phyloP scores from a whole-genome alignment of 2,329 filamentous ascomycete species.

The Orbilia blumenaviensis region DNA sequence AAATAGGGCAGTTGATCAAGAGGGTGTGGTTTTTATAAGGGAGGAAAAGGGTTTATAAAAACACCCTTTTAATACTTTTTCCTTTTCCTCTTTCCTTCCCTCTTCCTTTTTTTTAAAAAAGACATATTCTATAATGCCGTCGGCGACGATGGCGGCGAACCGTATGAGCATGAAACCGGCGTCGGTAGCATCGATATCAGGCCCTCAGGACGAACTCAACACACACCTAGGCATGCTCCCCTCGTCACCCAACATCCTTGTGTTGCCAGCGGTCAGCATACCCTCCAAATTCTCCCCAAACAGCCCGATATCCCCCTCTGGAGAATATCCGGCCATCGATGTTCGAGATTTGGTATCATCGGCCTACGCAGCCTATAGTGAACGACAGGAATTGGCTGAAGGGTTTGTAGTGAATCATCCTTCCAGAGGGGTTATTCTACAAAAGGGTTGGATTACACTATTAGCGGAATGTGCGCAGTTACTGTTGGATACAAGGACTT shows the following conservation, averaged over 20 bases:
- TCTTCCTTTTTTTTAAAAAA: background rate
- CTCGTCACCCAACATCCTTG: conserved; percentile 51
- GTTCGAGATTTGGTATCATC: conserved; percentile 43
- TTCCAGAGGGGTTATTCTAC: conserved; percentile 48
- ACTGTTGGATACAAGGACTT: conserved; percentile 30
- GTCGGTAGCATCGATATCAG: conserved; percentile 52
- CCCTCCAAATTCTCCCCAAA: conserved; percentile 30
- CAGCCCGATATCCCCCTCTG: conserved; percentile 40
- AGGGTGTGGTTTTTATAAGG: too few relatives aligned
- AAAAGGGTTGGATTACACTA: conserved; percentile 51
- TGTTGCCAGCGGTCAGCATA: conserved; percentile 43
- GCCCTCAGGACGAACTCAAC: conserved; percentile 51
- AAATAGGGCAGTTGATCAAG: too few relatives aligned
- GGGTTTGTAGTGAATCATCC: conserved; percentile 52
- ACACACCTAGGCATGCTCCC: conserved; percentile 52
- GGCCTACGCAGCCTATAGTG: conserved; percentile 37
- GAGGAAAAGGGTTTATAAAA: too few relatives aligned
- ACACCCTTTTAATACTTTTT: too few relatives aligned
- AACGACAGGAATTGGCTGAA: conserved; percentile 46
- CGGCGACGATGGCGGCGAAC: conserved; percentile 37
- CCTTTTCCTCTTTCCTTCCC: too few relatives aligned
- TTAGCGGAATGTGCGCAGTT: conserved; percentile 46
- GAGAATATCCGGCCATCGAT: conserved; percentile 38
- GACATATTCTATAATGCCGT: conserved; percentile 43
- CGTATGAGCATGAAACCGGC: conserved; percentile 51